phyloP scores from a whole-genome alignment of 78 protist species.

The Pigoraptor vietnamica region DNA sequence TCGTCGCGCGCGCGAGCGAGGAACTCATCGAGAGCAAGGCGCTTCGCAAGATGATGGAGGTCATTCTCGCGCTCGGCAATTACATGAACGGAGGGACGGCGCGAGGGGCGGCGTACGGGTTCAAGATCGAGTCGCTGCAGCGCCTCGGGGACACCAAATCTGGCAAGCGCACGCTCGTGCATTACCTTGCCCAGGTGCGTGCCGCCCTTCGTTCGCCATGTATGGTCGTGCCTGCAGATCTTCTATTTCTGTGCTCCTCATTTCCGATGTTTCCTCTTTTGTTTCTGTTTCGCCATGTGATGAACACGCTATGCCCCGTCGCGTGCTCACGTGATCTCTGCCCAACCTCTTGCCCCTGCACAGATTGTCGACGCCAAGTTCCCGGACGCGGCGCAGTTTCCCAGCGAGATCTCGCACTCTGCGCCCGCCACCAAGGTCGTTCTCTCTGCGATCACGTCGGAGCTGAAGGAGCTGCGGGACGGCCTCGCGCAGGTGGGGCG shows the following conservation, averaged over 20 bases:
- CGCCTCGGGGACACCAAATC: slow-evolving; percentile 14
- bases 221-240: too few species aligned
- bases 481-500: background rate
- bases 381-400: background rate
- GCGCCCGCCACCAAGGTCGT: background rate
- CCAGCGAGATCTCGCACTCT: background rate
- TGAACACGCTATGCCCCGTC: too few species aligned
- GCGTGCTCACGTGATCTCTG: too few species aligned
- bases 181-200: slow-evolving; percentile 9
- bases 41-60: slow-evolving; percentile 7
- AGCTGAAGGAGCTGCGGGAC: background rate
- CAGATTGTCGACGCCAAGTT: background rate
- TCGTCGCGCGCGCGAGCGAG: slow-evolving; percentile 2
- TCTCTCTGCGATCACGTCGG: background rate
- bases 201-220: too few species aligned
- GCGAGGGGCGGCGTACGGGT: slow-evolving; percentile 21
- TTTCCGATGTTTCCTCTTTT: background rate
- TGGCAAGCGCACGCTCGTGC: slow-evolving; percentile 17
- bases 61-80: slow-evolving; percentile 28
- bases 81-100: slow-evolving; percentile 16
- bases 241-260: background rate
- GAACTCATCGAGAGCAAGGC: slow-evolving; percentile 12
- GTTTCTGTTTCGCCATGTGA: background rate
- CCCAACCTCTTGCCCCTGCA: background rate
- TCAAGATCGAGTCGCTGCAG: slow-evolving; percentile 21